A percentile compares a stretch with the other conserved stretches of the same genome.
phyloP scores from a whole-genome alignment of 78 protist species.

The Mastigamoeba balamuthi region DNA sequence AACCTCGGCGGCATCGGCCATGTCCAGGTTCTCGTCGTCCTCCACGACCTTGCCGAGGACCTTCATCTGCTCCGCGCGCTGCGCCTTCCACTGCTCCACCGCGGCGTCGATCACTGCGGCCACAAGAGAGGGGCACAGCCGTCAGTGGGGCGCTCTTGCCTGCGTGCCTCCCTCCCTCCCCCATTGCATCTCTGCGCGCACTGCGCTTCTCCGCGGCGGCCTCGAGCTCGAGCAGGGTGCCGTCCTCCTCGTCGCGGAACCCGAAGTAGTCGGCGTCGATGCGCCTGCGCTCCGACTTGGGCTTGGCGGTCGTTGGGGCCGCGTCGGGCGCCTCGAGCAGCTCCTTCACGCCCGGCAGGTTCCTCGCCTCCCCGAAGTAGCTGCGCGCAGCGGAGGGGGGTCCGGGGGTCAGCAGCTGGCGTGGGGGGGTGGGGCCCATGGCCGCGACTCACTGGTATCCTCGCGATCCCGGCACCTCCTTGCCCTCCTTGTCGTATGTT shows the following conservation, averaged over 20 bases:
- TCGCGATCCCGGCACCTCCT: no score
- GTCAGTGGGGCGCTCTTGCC: no score
- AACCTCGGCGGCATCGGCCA: not conserved
- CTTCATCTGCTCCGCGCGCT: slow-evolving; percentile 7
- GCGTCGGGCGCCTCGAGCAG: slow-evolving; percentile 45
- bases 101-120: not conserved
- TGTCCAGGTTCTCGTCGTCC: not conserved
- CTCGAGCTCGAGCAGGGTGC: slow-evolving; percentile 33
- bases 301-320: not conserved
- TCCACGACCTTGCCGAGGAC: not conserved
- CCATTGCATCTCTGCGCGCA: not conserved
- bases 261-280: slow-evolving; percentile 87
- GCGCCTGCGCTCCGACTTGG: slow-evolving; percentile 31
- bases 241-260: slow-evolving; percentile 81
- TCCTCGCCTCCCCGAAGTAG: slow-evolving; percentile 92
- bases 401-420: not conserved
- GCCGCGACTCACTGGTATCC: slow-evolving; percentile 5
- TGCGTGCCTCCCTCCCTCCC: slow-evolving; percentile 12
- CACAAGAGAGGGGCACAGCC: not conserved
- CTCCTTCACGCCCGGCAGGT: slow-evolving; percentile 91
- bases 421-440: not conserved
- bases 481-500: not conserved
- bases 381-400: not conserved
- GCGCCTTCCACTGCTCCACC: slow-evolving; percentile 31
- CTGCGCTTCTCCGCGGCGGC: slow-evolving; percentile 7